Evolutionary conservation across 139 green algal genomes (phyloP), one percentile per base, ranked within the genome.

Genomic region (Chlamydomonas eustigma): DNA sequence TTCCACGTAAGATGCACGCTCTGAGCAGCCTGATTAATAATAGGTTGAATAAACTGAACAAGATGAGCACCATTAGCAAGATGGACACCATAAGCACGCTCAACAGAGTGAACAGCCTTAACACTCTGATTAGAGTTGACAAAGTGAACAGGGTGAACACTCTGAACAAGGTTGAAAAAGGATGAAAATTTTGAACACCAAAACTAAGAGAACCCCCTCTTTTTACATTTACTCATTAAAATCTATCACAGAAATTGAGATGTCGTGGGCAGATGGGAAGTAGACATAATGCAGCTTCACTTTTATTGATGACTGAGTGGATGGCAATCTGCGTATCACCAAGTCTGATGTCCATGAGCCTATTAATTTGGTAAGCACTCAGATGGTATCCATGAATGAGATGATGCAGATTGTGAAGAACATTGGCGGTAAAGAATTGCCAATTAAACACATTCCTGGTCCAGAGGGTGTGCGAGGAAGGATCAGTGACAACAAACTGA

Each of bases 211-310:
- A n/a, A n/a, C n/a, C n/a, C n/a, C n/a, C n/a, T n/a, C n/a, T n/a
- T n/a, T n/a, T n/a, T n/a, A n/a, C n/a, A n/a, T n/a, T n/a, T n/a
- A n/a, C n/a, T n/a, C n/a, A n/a, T n/a, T 98, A 37, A 97, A 89
- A 22, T 92, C 91, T 4, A 84, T 75, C 1, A 84, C 80, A 18
- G 90, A 97, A 81, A 86, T 99, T 39, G 95, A 99, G 88, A 99
- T 99, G 96, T n/a, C n/a, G n/a, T 99, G 96, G 96, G 96, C 96
- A 33, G 96, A 99, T 76, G 96, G 96, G 84, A 97, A 97, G 90
- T 95, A 99, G 86, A 98, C 95, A 5, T n/a, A n/a, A n/a, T 91
- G 95, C 74, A 95, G 87, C 77, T 99, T 99, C 90, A 99, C 96
- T 35, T 99, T 96, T 89, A 99, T 99, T 81, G 96, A 99, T 81